Conservation (phyloP, 2,329 filamentous ascomycete species). For the Pseudocercospora ulei region DNA sequence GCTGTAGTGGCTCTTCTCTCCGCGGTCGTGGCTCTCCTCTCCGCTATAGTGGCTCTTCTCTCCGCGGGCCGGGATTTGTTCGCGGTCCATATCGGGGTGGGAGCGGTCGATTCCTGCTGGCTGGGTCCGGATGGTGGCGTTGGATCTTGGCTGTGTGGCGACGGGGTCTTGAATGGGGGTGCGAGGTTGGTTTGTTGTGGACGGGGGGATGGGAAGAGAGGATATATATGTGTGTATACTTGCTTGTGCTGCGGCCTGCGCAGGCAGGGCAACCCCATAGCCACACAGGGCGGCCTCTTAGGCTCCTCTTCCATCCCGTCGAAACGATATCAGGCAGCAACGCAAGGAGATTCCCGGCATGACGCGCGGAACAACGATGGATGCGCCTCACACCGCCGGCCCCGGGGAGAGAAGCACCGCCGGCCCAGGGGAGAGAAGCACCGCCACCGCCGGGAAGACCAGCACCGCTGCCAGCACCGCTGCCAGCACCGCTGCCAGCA, state of each 20-base stretch:
- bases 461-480: too few species aligned
- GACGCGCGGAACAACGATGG: too few species aligned
- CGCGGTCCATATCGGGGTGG: slow-evolving; percentile 9
- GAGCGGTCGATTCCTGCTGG: neutral
- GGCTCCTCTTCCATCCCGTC: neutral
- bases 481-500: too few species aligned
- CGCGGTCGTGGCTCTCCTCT: slow-evolving; percentile 1
- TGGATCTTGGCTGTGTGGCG: neutral
- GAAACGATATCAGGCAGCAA: slow-evolving; percentile 5
- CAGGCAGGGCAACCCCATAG: slow-evolving; percentile 5
- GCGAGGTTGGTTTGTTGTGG: neutral
- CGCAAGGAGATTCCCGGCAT: slow-evolving; percentile 4
- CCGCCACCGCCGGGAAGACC: too few species aligned
- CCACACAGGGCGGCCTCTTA: slow-evolving; percentile 6
- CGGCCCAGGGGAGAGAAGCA: too few species aligned
- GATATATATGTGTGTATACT: slow-evolving; percentile 4
- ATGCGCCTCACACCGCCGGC: too few species aligned
- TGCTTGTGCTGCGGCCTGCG: slow-evolving; percentile 2
- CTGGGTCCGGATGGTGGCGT: slow-evolving; percentile 1
- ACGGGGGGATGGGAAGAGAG: neutral
- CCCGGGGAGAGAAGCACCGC: too few species aligned
- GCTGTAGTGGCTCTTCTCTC: slow-evolving; percentile 2
- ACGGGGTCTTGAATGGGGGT: neutral
- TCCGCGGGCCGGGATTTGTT: slow-evolving; percentile 7
- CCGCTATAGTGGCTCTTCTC: slow-evolving; percentile 1